These are phyloP conservation scores for Irpex sp. DNA, from an alignment of 1,284 basidiomycete species.

Conservation along the genomic window DNA sequence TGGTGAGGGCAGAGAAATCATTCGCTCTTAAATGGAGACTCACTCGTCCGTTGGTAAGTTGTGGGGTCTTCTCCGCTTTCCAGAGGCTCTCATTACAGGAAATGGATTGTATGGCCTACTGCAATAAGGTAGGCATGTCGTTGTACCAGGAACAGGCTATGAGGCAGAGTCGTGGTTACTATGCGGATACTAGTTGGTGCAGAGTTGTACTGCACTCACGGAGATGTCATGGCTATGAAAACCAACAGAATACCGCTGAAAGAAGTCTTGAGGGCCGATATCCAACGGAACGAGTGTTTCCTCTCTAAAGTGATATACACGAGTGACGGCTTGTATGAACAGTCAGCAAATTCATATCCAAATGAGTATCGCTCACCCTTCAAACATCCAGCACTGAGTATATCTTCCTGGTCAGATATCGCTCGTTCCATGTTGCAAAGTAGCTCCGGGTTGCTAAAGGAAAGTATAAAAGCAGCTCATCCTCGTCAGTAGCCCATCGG, in stretches of 20 bases:
- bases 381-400: constrained; percentile 10
- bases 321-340: background rate
- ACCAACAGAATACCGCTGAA: background rate
- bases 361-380: constrained; percentile 11
- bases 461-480: background rate
- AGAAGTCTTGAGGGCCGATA: background rate
- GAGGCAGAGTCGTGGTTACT: background rate
- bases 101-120: constrained; percentile 20
- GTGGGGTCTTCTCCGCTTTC: background rate
- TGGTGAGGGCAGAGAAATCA: background rate
- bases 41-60: background rate
- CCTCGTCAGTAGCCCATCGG: background rate
- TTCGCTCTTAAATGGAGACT: background rate
- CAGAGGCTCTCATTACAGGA: constrained; percentile 6
- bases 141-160: background rate
- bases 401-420: constrained; percentile 17
- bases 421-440: constrained; percentile 17
- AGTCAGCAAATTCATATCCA: background rate
- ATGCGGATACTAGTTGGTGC: background rate
- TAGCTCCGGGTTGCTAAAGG: constrained; percentile 1
- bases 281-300: background rate
- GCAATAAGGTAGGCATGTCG: constrained; percentile 15
- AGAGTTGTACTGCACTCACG: background rate
- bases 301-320: background rate
- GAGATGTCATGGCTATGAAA: background rate